Percentiles rank a stretch among this genome's conserved stretches.
These are phyloP conservation scores for Ganoderma sinense DNA, from an alignment of 1,284 basidiomycete genomes.

Conservation along the genomic window DNA sequence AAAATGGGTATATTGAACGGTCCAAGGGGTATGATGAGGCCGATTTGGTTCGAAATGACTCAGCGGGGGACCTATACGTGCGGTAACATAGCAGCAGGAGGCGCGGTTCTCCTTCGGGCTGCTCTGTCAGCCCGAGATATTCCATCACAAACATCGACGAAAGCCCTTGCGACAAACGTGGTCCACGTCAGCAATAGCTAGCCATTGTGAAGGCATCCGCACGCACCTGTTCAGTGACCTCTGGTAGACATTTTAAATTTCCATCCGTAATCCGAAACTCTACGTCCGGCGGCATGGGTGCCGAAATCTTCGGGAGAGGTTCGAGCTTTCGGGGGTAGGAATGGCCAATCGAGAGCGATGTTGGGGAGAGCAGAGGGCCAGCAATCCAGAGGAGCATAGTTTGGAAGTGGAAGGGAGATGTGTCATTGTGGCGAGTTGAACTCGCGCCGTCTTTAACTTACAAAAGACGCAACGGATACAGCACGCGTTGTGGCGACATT, in stretches of 20 bases:
- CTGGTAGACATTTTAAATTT: not conserved
- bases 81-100: not conserved
- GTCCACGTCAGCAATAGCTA: not conserved
- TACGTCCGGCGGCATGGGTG: not conserved
- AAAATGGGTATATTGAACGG: slow-evolving; percentile 4
- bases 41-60: not conserved
- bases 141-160: not conserved
- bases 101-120: not conserved
- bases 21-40: not conserved
- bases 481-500: slow-evolving; percentile 9
- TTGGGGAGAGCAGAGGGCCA: not conserved
- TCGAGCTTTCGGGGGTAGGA: not conserved
- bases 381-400: not conserved
- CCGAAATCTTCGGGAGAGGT: not conserved
- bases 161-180: not conserved
- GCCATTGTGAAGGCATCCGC: not conserved
- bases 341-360: not conserved
- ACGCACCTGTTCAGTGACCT: not conserved
- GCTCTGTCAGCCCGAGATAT: not conserved
- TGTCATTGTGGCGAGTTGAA: not conserved
- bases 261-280: not conserved
- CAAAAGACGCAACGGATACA: not conserved
- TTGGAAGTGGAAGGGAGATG: not conserved
- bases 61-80: not conserved
- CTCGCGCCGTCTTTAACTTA: not conserved